Evolutionary conservation across 108 stramenopile species (phyloP), one percentile per base, ranked within the genome.

Genomic region (Skeletonema tropicum): DNA sequence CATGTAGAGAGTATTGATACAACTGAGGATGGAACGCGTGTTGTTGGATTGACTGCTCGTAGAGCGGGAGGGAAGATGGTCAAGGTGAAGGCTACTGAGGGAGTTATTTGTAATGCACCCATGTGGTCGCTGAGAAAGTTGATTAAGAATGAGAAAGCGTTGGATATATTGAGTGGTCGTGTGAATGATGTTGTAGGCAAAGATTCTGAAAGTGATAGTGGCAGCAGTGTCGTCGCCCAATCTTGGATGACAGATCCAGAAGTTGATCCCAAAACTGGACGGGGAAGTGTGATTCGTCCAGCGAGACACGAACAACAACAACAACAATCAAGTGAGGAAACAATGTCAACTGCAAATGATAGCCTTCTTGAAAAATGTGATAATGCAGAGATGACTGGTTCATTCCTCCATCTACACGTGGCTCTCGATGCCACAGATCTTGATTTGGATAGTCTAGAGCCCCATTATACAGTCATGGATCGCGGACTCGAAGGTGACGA

Each of bases 401-500:
- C 92, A 3, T 97, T 96, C 73, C 77, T 96, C 55, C 97, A 97
- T 80, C 77, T 97, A 52, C 97, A 97, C 68, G 80, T 97, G 29
- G 97, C 94, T 33, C 85, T 97, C 31, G 73, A 96, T 75, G 86
- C 90, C 13, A 74, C 84, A 41, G 91, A 90, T 7, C 69, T 97
- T 7, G 89, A 94, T 52, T 69, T 88, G 8, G 35, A 70, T 23
- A 60, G 64, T 21, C 71, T 97, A 75, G 88, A 95, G 68, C 90
- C 93, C 8, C 97, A 97, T 72, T 96, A 97, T 70, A 96, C 97
- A 9, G 94, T 97, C 10, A 92, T 92, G 90, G 94, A 96, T 60
- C 83, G 91, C 46, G 89, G 89, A 11, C 74, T 94, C 19, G 79
- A 72, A 25, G 92, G 91, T 17, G 84, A 89, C 42, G 57, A 33